These are phyloP conservation scores for Rubroshorea leprosula DNA, from an alignment of 345 rosid genomes.

Conservation along the genomic window DNA sequence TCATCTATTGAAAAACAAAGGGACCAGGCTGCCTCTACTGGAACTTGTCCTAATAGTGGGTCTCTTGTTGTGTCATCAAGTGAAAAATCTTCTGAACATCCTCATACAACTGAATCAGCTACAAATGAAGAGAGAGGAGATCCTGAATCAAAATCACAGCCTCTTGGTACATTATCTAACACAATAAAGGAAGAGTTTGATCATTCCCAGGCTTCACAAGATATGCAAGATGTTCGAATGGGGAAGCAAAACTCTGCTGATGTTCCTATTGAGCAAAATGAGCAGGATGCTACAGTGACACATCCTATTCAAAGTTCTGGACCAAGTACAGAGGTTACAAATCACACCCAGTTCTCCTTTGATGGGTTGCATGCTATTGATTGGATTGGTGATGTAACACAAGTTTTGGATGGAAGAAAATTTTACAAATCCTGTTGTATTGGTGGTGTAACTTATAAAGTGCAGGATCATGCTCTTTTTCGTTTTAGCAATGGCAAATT, in stretches of 20 bases:
- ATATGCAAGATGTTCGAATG: constrained; percentile 16
- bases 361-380: constrained; percentile 20
- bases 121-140: constrained; percentile 14
- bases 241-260: constrained; percentile 22
- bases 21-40: constrained; percentile 26
- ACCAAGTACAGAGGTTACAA: constrained; percentile 9
- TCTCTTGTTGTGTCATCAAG: constrained; percentile 21
- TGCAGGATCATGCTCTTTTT: constrained; percentile 56
- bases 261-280: constrained; percentile 23
- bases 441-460: constrained; percentile 44
- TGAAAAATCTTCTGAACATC: constrained; percentile 22
- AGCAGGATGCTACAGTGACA: constrained; percentile 21
- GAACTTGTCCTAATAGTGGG: constrained; percentile 14
- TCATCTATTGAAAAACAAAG: constrained; percentile 18
- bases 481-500: constrained; percentile 30
- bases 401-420: constrained; percentile 38
- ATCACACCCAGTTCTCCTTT: constrained; percentile 17
- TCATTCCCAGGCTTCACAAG: constrained; percentile 18
- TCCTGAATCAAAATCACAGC: constrained; percentile 22
- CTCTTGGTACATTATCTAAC: constrained; percentile 16
- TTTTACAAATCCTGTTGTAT: constrained; percentile 46
- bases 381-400: constrained; percentile 38
- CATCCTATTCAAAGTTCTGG: constrained; percentile 27
- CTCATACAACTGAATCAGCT: constrained; percentile 27
- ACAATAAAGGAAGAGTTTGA: constrained; percentile 15